Evolutionary conservation across 352 stramenopile genomes (phyloP).

Genomic region (Phytophthora lateralis): DNA sequence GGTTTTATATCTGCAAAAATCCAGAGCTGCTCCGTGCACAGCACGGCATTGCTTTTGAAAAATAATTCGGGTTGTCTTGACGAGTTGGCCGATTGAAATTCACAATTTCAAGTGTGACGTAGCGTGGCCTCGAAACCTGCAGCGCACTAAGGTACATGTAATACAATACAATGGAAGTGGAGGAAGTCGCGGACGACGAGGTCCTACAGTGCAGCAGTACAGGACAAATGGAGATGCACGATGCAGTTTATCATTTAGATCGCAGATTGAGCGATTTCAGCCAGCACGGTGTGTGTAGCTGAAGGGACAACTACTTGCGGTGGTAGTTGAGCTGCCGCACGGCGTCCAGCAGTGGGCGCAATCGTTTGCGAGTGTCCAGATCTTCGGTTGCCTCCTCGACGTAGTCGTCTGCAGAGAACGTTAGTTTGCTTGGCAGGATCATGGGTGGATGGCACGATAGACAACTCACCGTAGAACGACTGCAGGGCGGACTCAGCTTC

Average conservation of each 20-base stretch:
- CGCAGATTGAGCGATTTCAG: background rate
- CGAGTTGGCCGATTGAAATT: too few species aligned
- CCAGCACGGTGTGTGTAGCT: background rate
- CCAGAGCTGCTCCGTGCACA: too few species aligned
- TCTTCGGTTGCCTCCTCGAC: slow-evolving; percentile 69
- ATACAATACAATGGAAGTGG: too few species aligned
- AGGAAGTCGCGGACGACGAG: too few species aligned
- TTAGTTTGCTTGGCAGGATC: background rate
- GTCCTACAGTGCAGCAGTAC: slow-evolving; percentile 9
- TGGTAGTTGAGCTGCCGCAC: slow-evolving; percentile 44
- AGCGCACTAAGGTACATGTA: too few species aligned
- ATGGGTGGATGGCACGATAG: background rate
- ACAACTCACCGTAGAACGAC: slow-evolving; percentile 52
- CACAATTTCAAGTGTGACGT: too few species aligned
- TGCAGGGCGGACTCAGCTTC: slow-evolving; percentile 62
- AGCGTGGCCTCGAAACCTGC: too few species aligned
- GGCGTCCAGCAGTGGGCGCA: slow-evolving; percentile 74
- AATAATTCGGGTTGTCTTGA: too few species aligned
- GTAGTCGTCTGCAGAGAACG: slow-evolving; percentile 60
- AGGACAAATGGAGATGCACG: background rate
- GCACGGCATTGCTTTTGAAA: too few species aligned
- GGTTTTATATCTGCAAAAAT: too few species aligned
- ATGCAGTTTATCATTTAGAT: background rate
- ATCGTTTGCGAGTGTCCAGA: slow-evolving; percentile 65
- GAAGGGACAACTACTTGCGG: background rate